Conservation (phyloP, 148 eudicot genomes). For the Nyssa sinensis region DNA sequence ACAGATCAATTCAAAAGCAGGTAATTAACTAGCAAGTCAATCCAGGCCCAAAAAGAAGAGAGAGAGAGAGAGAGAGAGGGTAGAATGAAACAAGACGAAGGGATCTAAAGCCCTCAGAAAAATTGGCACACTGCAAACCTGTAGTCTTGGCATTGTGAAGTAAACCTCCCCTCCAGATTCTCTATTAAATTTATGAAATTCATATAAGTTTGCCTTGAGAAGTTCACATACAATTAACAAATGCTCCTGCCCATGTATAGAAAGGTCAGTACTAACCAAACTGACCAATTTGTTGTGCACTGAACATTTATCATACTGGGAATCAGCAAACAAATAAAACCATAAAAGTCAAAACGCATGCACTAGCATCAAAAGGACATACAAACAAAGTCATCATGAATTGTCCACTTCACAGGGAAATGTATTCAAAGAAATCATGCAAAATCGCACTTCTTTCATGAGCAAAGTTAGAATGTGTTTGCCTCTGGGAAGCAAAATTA, state of each 20-base stretch:
- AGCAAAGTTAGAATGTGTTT: not conserved
- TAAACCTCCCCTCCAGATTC: conserved; percentile 99
- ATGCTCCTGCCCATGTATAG: conserved; percentile 68
- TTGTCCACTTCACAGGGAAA: not conserved
- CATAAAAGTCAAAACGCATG: not conserved
- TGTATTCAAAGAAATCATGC: not conserved
- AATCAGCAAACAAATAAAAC: not conserved
- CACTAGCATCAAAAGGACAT: not conserved
- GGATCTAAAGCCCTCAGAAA: not conserved
- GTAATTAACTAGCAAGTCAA: not conserved
- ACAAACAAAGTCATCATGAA: not conserved
- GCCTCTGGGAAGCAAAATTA: not conserved
- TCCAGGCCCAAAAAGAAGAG: too few species aligned
- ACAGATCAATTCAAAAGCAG: conserved; percentile 19
- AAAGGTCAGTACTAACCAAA: conserved; percentile 6
- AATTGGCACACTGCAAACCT: conserved; percentile 47
- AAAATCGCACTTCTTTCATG: not conserved
- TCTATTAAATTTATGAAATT: conserved; percentile 96
- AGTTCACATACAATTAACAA: conserved; percentile 97
- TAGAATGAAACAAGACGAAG: too few species aligned
- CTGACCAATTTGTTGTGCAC: conserved; percentile 7
- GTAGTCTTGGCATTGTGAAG: conserved; percentile 99
- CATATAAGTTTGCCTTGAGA: conserved; percentile 95
- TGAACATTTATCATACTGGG: not conserved
- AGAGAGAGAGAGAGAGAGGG: too few species aligned